Evolutionary conservation across 176 grass and related monocot species (phyloP), one percentile per base, ranked within the genome.

Genomic region (Saccharum spontaneum): DNA sequence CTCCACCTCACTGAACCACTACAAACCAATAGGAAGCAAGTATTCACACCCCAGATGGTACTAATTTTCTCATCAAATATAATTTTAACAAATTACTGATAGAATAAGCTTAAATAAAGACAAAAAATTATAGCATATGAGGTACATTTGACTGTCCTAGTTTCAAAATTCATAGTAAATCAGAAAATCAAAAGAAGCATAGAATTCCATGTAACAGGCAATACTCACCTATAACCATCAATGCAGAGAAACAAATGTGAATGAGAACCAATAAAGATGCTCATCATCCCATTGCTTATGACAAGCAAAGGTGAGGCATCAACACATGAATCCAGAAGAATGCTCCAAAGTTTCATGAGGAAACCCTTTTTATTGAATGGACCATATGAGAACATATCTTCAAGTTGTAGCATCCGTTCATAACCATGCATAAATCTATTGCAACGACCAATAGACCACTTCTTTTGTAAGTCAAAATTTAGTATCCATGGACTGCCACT

Each of bases 231-330:
- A 46, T 46, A 85, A 85, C 82, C 91, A 93, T 98, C 90, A 54
- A 93, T 88, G 45, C 90, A 94, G 20, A 95, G 87, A 89, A 98
- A 98, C 30, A 88, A 87, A 52, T 88, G 73, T 63, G 95, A 98
- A 81, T 98, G 93, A 67, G 92, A 93, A 76, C 95, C 95, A 64
- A 98, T 92, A 83, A 95, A 91, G 83, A 98, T 84, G 82, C 81
- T 73, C 37, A 94, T 33, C 78, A 83, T 88, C n/a, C 89, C 93
- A 92, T 93, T 79, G 66, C 82, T 85, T 75, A 81, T 40, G 46
- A 93, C 95, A 83, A 95, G 79, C 82, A 98, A 89, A 83, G 95
- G 93, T 88, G 95, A 98, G 38, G 95, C 95, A 90, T 98, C 95
- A 80, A 98, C 95, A 88, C 95, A 98, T 88, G 91, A 95, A 80